Evolutionary conservation across 2,329 filamentous ascomycete genomes (phyloP).

Genomic region (Fusarium humuli): DNA sequence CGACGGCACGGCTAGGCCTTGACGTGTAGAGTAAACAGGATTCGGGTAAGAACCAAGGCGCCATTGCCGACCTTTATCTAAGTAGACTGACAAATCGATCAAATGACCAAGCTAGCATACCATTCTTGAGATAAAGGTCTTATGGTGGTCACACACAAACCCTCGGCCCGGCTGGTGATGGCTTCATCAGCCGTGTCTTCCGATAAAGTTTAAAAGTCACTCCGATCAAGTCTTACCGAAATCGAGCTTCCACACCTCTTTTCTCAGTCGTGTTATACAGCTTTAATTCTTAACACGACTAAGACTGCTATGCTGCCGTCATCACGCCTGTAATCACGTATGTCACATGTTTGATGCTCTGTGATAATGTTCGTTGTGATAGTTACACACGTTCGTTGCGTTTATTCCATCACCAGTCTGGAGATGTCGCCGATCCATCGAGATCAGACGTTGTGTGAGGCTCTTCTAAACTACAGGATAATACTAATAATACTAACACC

Average conservation of each 20-base stretch:
- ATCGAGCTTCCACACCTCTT: slow-evolving; percentile 1
- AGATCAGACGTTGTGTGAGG: background rate
- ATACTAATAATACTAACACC: slow-evolving; percentile 17
- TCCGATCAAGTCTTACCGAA: background rate
- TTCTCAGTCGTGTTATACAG: background rate
- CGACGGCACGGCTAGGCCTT: background rate
- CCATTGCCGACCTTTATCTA: background rate
- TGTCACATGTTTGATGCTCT: background rate
- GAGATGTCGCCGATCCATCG: background rate
- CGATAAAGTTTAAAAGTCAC: slow-evolving; percentile 23
- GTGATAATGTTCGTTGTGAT: background rate
- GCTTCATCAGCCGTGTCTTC: slow-evolving; percentile 20
- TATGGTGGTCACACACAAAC: background rate
- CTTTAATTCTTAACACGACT: background rate
- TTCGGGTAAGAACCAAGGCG: background rate
- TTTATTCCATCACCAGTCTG: background rate
- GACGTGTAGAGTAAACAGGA: background rate
- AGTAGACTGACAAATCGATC: background rate
- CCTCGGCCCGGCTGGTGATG: slow-evolving; percentile 18
- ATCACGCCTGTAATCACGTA: background rate
- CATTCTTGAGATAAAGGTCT: background rate
- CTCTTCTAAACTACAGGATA: slow-evolving; percentile 26
- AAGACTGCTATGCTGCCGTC: background rate
- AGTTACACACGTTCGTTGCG: background rate
- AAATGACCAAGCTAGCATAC: background rate